Percentiles rank a stretch among this genome's conserved stretches.
phyloP scores from a whole-genome alignment of 805 yeast genomes.

The Teunomyces kruisii region DNA sequence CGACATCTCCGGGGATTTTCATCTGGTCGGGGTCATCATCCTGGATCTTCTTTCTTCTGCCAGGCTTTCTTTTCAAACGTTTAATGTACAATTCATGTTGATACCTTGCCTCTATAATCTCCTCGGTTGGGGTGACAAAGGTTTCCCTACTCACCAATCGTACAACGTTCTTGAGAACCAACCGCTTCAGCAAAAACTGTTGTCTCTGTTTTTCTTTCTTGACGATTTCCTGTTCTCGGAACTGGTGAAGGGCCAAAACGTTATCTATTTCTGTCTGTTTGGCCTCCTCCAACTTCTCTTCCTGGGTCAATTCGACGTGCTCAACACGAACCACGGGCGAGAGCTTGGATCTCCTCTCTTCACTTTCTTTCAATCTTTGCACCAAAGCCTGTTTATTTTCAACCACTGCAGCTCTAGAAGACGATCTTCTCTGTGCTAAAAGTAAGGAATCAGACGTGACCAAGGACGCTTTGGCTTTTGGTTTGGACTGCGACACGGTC shows the following conservation, averaged over 20 bases:
- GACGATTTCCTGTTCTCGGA: slow-evolving; percentile 80
- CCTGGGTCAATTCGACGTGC: slow-evolving; percentile 61
- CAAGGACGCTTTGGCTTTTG: slow-evolving; percentile 29
- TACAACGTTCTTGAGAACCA: slow-evolving; percentile 58
- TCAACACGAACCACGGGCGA: slow-evolving; percentile 42
- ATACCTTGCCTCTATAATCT: slow-evolving; percentile 49
- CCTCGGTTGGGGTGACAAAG: slow-evolving; percentile 63
- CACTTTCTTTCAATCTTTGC: slow-evolving; percentile 67
- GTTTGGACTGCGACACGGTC: slow-evolving; percentile 14
- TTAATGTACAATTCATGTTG: slow-evolving; percentile 32
- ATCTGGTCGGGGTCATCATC: slow-evolving; percentile 25
- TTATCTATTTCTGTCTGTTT: slow-evolving; percentile 80
- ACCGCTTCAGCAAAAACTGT: slow-evolving; percentile 63
- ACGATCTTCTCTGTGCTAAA: slow-evolving; percentile 58
- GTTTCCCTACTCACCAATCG: slow-evolving; percentile 50
- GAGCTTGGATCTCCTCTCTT: slow-evolving; percentile 53
- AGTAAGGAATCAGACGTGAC: slow-evolving; percentile 52
- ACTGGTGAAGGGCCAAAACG: slow-evolving; percentile 67
- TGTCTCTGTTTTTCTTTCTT: slow-evolving; percentile 78
- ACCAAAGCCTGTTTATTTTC: slow-evolving; percentile 76
- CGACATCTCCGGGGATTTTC: slow-evolving; percentile 33
- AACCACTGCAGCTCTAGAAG: slow-evolving; percentile 75
- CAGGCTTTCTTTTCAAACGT: slow-evolving; percentile 44
- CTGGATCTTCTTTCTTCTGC: slow-evolving; percentile 41
- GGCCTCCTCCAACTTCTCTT: slow-evolving; percentile 78